Base-by-base conservation (phyloP, 225 moss, liverwort and hornwort species). In the Bryoerythrophyllum caledonicum region DNA sequence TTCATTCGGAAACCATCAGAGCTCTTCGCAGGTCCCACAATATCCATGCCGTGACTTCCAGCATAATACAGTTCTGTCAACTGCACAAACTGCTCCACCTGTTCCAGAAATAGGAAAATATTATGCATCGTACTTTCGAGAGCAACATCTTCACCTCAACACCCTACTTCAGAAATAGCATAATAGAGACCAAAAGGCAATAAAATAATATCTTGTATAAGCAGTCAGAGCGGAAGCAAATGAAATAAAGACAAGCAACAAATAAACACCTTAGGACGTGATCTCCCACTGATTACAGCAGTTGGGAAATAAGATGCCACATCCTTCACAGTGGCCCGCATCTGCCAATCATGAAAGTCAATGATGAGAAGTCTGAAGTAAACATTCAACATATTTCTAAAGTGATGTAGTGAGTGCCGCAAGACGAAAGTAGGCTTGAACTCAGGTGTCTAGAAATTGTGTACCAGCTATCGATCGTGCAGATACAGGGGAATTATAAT, bases 11-110 rank as follows among this genome's bases (percentile, higher is more conserved):
- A 89, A 58, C 94, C 94, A 82, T 94, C 92, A 24, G 91, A 89
- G 25, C 83, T 85, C 73, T 94, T 87, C 17, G 91, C 90, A 48
- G 96, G 96, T 43, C 96, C 96, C 87, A 91, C 89, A 6, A 97
- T 97, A 66, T 97, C 96, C 96, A 97, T 97, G 48, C 96, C 96
- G 80, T 97, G 96, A 52, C 96, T 97, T 65, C 96, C 96, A 26
- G 96, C 96, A 61, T 94, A 97, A 44, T 89, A 97, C 11, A 97
- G 87, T 58, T 97, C 94, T 28, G 94, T 83, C 52, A 97, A 81
- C 74, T 91, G 90, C 51, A 97, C 96, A 70, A 97, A 97, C 65
- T 94, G 92, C 35, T 89, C 93, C 41, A 97, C 96, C 96, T 97
- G 73, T 60, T 76, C 70, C 70, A 76, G 7, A 79, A 23, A 55